Percentiles rank a stretch among this genome's conserved stretches.
Conservation (phyloP, 2,329 filamentous ascomycete species). For the Taxawa tesnikishii region DNA sequence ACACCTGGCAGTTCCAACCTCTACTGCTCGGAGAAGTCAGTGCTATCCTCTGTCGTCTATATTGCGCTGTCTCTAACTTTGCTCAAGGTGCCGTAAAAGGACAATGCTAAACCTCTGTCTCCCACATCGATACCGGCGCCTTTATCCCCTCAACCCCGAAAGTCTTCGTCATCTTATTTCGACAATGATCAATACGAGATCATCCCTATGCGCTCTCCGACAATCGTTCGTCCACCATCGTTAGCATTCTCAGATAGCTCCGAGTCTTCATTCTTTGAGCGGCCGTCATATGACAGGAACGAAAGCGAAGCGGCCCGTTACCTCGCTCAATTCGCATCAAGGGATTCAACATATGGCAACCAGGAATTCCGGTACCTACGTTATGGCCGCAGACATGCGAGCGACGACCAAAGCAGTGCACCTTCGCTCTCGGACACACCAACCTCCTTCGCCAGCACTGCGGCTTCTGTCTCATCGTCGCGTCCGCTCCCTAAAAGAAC, state of each 20-base stretch:
- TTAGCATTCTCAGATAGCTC: constrained; percentile 30
- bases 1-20: constrained; percentile 47
- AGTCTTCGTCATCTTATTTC: constrained; percentile 12
- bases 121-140: constrained; percentile 11
- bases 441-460: constrained; percentile 29
- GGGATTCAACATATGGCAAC: constrained; percentile 14
- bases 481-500: constrained; percentile 26
- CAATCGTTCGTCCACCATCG: constrained; percentile 21
- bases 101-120: constrained; percentile 26
- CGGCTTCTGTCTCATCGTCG: constrained; percentile 27
- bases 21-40: constrained; percentile 54
- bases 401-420: constrained; percentile 4
- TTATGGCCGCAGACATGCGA: constrained; percentile 21
- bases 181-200: constrained; percentile 29
- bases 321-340: constrained; percentile 27
- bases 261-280: constrained; percentile 12
- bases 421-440: constrained; percentile 35
- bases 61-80: constrained; percentile 5
- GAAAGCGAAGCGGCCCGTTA: constrained; percentile 29
- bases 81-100: constrained; percentile 33
- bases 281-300: constrained; percentile 6
- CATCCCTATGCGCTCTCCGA: constrained; percentile 34
- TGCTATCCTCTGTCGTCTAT: constrained; percentile 7
- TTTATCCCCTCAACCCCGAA: constrained; percentile 10
- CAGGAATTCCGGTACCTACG: constrained; percentile 18